phyloP scores from a whole-genome alignment of 1,284 basidiomycete genomes.

The Rhodotorula sp. region DNA sequence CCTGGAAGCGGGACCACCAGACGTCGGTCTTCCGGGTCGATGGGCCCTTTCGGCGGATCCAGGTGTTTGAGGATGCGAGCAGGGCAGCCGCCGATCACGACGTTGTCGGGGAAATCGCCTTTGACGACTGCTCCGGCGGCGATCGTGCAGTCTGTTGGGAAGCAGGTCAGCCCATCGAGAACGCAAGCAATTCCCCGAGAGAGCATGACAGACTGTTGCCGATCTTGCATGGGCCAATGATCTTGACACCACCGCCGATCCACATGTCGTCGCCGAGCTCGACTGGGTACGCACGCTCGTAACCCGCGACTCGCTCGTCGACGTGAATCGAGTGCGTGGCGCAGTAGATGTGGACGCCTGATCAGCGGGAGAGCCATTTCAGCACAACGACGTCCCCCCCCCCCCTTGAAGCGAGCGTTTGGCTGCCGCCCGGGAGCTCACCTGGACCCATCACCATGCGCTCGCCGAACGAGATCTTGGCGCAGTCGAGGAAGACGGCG shows the following conservation, averaged over 20 bases:
- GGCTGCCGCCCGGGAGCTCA: too few species aligned
- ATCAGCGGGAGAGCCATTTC: neutral
- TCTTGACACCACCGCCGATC: slow-evolving; percentile 35
- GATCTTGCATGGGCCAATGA: slow-evolving; percentile 35
- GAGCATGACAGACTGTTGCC: slow-evolving; percentile 11
- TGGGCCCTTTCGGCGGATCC: neutral
- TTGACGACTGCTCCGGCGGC: slow-evolving; percentile 35
- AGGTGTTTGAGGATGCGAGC: slow-evolving; percentile 30
- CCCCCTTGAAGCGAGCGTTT: too few species aligned
- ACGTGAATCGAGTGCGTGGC: slow-evolving; percentile 39
- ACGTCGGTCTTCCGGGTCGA: slow-evolving; percentile 6
- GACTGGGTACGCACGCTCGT: slow-evolving; percentile 44
- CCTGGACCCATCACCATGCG: slow-evolving; percentile 30
- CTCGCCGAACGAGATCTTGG: slow-evolving; percentile 32
- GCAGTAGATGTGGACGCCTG: slow-evolving; percentile 41
- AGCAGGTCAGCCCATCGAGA: neutral
- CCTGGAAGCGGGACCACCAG: slow-evolving; percentile 2
- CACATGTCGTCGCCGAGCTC: slow-evolving; percentile 42
- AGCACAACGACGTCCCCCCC: too few species aligned
- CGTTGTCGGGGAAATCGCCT: slow-evolving; percentile 32
- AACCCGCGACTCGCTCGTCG: slow-evolving; percentile 34
- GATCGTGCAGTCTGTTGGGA: slow-evolving; percentile 22
- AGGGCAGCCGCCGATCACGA: slow-evolving; percentile 29
- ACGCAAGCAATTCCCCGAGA: neutral
- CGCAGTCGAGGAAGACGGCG: slow-evolving; percentile 5